Percentiles rank a stretch among this genome's conserved stretches.
phyloP scores from a whole-genome alignment of 768 basidiomycete genomes.

The Mycena sanguinolenta region DNA sequence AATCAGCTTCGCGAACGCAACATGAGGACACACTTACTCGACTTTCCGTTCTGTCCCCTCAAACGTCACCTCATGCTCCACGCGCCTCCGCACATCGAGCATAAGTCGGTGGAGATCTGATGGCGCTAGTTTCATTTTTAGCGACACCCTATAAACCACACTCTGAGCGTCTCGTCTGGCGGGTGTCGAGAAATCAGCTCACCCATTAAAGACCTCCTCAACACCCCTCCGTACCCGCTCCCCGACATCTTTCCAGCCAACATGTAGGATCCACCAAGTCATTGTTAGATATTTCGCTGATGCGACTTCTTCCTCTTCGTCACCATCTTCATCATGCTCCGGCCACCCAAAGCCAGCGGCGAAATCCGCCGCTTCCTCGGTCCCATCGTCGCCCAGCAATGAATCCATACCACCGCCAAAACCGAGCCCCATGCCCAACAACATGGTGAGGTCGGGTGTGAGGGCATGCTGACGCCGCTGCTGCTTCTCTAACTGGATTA shows the following conservation, averaged over 20 bases:
- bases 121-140: constrained; percentile 81
- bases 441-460: constrained; percentile 56
- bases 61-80: constrained; percentile 79
- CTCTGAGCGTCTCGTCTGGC: constrained; percentile 2
- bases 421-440: constrained; percentile 45
- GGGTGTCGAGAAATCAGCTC: constrained; percentile 44
- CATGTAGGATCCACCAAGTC: constrained; percentile 94
- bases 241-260: constrained; percentile 90
- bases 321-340: constrained; percentile 54
- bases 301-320: constrained; percentile 70
- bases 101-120: constrained; percentile 79
- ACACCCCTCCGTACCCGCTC: constrained; percentile 81
- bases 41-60: constrained; percentile 70
- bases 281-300: constrained; percentile 80
- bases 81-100: constrained; percentile 78
- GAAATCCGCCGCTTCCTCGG: constrained; percentile 39
- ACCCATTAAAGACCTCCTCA: constrained; percentile 89
- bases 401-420: constrained; percentile 45
- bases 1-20: constrained; percentile 6
- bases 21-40: constrained; percentile 54
- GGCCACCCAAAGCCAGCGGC: constrained; percentile 33
- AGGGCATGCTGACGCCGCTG: constrained; percentile 64
- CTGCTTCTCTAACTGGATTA: constrained; percentile 71
- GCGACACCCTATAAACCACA: constrained; percentile 70
- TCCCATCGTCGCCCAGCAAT: constrained; percentile 42